Conservation (phyloP, 345 rosid species). For the Lepidium aucheri region DNA sequence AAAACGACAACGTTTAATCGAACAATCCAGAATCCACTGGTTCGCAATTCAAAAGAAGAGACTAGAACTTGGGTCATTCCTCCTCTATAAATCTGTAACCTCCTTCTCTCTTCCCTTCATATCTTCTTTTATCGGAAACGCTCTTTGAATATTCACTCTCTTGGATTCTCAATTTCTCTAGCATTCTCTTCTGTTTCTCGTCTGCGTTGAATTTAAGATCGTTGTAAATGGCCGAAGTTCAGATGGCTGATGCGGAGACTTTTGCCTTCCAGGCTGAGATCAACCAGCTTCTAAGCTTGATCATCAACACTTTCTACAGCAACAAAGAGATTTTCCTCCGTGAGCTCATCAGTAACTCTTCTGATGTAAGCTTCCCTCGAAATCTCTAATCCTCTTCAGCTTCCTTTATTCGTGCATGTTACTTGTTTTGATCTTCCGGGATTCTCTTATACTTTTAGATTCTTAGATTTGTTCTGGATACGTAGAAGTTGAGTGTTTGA, state of each 20-base stretch:
- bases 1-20: slow-evolving; percentile 33
- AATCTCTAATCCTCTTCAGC: neutral
- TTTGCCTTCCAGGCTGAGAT: slow-evolving; percentile 94
- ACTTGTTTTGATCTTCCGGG: neutral
- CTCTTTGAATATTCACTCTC: neutral
- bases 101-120: too few species aligned
- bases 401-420: neutral
- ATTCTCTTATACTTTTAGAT: neutral
- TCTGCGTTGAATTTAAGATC: too few species aligned
- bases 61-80: slow-evolving; percentile 28
- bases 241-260: slow-evolving; percentile 79
- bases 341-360: slow-evolving; percentile 30
- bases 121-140: neutral
- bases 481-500: neutral
- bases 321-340: slow-evolving; percentile 69
- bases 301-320: slow-evolving; percentile 90
- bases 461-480: neutral
- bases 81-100: slow-evolving; percentile 22
- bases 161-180: too few species aligned
- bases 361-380: slow-evolving; percentile 4
- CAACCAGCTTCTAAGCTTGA: slow-evolving; percentile 74
- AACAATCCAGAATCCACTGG: slow-evolving; percentile 44
- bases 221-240: slow-evolving; percentile 54
- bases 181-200: too few species aligned
- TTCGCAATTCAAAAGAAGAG: slow-evolving; percentile 30